phyloP scores from a whole-genome alignment of 495 filamentous ascomycete species.

The Apodospora peruviana region DNA sequence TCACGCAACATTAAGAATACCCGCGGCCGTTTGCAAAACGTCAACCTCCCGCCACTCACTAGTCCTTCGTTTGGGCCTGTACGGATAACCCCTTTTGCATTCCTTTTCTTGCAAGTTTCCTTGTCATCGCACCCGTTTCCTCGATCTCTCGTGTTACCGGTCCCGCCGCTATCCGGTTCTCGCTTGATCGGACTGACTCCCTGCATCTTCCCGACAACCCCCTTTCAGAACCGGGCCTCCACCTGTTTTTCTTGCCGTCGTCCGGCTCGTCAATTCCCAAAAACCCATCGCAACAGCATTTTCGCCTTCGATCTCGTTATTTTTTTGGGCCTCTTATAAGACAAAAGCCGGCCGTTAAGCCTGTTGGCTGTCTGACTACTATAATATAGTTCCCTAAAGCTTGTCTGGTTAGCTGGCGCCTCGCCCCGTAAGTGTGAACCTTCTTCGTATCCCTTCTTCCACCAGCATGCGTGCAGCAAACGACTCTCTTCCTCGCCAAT shows the following conservation, averaged over 20 bases:
- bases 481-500: neutral
- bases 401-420: neutral
- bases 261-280: too few species aligned
- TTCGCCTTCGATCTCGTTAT: too few species aligned
- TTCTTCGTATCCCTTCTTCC: constrained; percentile 3
- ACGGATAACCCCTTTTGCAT: neutral
- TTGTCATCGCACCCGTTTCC: neutral
- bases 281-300: too few species aligned
- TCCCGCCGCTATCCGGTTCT: neutral
- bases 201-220: too few species aligned
- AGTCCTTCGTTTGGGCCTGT: too few species aligned
- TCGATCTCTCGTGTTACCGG: neutral
- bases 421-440: constrained; percentile 16
- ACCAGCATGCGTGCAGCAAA: too few species aligned
- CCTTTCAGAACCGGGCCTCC: too few species aligned
- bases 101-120: neutral
- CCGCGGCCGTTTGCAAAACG: too few species aligned
- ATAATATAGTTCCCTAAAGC: neutral
- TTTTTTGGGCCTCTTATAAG: too few species aligned
- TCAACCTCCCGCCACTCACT: neutral
- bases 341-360: neutral
- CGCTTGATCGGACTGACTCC: too few species aligned
- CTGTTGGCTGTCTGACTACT: neutral
- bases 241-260: too few species aligned
- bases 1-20: neutral